Evolutionary conservation across 1,284 basidiomycete genomes (phyloP).

Genomic region (Athelia sp.): DNA sequence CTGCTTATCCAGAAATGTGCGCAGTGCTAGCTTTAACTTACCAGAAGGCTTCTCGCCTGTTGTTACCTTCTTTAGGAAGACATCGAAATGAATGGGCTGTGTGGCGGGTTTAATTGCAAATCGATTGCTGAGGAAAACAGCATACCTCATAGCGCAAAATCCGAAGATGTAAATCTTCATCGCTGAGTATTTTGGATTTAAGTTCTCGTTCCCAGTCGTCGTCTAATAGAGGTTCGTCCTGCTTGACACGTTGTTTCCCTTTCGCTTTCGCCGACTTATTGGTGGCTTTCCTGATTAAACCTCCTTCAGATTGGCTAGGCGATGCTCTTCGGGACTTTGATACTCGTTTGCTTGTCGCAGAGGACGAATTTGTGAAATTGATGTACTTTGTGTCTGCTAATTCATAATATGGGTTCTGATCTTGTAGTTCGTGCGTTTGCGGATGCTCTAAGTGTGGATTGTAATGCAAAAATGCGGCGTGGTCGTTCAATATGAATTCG

Average conservation of each 20-base stretch:
- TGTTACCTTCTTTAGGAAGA: slow-evolving; percentile 38
- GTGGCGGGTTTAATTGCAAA: background rate
- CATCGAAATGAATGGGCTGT: slow-evolving; percentile 57
- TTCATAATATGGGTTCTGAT: background rate
- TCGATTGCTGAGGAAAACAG: background rate
- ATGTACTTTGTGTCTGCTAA: background rate
- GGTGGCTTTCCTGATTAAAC: slow-evolving; percentile 14
- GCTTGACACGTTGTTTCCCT: slow-evolving; percentile 14
- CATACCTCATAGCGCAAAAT: slow-evolving; percentile 62
- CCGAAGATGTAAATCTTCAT: slow-evolving; percentile 44
- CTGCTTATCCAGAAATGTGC: slow-evolving; percentile 54
- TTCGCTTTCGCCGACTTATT: slow-evolving; percentile 9
- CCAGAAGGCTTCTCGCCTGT: slow-evolving; percentile 24
- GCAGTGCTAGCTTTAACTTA: slow-evolving; percentile 36
- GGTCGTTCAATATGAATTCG: slow-evolving; percentile 11
- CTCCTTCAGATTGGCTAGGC: background rate
- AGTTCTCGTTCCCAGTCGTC: slow-evolving; percentile 37
- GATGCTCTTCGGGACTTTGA: background rate
- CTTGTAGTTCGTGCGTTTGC: too few relatives aligned
- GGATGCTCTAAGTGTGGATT: too few relatives aligned
- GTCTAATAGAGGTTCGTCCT: slow-evolving; percentile 15
- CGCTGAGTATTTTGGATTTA: slow-evolving; percentile 35
- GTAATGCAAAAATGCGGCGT: slow-evolving; percentile 33
- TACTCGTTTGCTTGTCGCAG: background rate
- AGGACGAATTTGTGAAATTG: background rate